These are phyloP conservation scores for Trametes cinnabarina DNA, from an alignment of 768 basidiomycete species.

Conservation along the genomic window DNA sequence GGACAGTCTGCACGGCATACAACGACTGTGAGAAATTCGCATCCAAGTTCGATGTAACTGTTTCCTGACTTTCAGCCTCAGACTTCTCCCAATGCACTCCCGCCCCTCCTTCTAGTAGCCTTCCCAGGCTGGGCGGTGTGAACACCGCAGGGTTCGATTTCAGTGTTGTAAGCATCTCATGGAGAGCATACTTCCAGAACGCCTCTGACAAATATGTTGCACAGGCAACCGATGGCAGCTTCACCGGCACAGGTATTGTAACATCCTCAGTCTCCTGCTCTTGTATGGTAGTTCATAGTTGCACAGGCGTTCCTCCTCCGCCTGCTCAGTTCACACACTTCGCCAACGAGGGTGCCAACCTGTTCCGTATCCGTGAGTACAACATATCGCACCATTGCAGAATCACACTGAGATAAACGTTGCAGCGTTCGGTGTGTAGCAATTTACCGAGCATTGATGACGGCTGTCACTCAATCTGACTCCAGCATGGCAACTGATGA, in stretches of 20 bases:
- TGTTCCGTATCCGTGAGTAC: slow-evolving; percentile 43
- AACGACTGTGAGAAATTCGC: slow-evolving; percentile 23
- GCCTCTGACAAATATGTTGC: not conserved
- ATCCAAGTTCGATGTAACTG: no score
- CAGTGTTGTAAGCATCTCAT: slow-evolving; percentile 34
- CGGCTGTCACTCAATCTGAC: no score
- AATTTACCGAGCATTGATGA: no score
- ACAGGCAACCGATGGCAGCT: slow-evolving; percentile 42
- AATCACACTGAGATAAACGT: not conserved
- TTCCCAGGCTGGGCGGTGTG: slow-evolving; percentile 46
- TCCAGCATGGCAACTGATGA: slow-evolving; percentile 54
- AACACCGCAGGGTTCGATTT: slow-evolving; percentile 51
- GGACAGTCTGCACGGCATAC: slow-evolving; percentile 27
- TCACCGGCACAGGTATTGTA: slow-evolving; percentile 32
- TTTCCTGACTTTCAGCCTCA: not conserved
- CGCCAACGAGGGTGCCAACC: slow-evolving; percentile 45
- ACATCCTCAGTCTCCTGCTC: not conserved
- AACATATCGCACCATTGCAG: not conserved
- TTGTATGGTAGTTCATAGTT: not conserved
- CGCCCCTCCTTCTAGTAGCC: slow-evolving; percentile 21
- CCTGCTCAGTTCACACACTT: slow-evolving; percentile 48
- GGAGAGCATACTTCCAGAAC: not conserved
- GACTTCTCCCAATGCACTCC: slow-evolving; percentile 35
- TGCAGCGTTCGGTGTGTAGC: not conserved
- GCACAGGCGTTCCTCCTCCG: slow-evolving; percentile 37